Evolutionary conservation across 352 stramenopile species (phyloP).

Genomic region (Phytophthora quininea): DNA sequence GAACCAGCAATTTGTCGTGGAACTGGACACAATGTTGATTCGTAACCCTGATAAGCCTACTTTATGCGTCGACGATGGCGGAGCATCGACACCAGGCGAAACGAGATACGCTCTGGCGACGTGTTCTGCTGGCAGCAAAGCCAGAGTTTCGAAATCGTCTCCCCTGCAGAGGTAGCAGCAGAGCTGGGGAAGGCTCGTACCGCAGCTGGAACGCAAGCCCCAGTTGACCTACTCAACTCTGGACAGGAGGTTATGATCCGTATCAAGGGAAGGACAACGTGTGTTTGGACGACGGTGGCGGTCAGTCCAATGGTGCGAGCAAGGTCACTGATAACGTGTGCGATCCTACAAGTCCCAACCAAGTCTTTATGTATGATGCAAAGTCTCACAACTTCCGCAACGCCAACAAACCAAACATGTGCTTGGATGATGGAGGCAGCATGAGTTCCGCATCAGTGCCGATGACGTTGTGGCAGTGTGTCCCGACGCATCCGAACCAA

Average conservation of each 20-base stretch:
- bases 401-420: neutral
- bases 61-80: conserved; percentile 45
- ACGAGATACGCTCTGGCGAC: too few species aligned
- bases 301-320: conserved; percentile 5
- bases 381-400: neutral
- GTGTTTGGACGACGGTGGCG: conserved; percentile 31
- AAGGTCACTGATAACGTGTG: conserved; percentile 10
- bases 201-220: too few species aligned
- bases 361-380: conserved; percentile 18
- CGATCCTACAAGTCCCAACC: conserved; percentile 23
- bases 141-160: too few species aligned
- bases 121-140: too few species aligned
- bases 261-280: conserved; percentile 31
- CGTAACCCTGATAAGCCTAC: conserved; percentile 31
- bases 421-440: conserved; percentile 9
- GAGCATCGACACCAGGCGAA: neutral
- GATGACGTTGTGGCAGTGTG: conserved; percentile 26
- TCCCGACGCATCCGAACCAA: conserved; percentile 34
- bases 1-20: conserved; percentile 30
- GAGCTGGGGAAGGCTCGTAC: too few species aligned
- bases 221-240: conserved; percentile 9
- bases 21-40: conserved; percentile 34
- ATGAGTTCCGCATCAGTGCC: neutral
- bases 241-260: conserved; percentile 34
- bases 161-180: too few species aligned